These are phyloP conservation scores for Puccinia coronata DNA, from an alignment of 1,284 basidiomycete genomes.

Conservation along the genomic window DNA sequence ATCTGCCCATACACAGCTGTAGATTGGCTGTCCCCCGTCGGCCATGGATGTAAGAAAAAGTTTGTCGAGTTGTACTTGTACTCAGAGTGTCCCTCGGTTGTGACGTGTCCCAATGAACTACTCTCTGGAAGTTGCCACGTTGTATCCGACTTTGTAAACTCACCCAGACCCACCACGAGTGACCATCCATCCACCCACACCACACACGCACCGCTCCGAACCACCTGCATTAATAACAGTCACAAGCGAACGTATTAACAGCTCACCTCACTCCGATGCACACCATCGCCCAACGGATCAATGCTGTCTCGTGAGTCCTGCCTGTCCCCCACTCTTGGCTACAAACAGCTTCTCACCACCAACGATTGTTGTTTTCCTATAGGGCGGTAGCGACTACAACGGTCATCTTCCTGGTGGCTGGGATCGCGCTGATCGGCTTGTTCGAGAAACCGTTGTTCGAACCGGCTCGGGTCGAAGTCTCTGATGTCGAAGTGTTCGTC, in stretches of 20 bases:
- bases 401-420: constrained; percentile 11
- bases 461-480: constrained; percentile 44
- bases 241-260: background rate
- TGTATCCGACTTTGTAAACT: background rate
- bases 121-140: too few relatives aligned
- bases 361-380: background rate
- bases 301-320: constrained; percentile 40
- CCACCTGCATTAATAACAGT: background rate
- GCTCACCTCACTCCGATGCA: background rate
- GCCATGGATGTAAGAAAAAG: too few relatives aligned
- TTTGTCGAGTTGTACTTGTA: too few relatives aligned
- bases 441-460: constrained; percentile 25
- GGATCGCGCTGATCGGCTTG: constrained; percentile 23
- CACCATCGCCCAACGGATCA: constrained; percentile 36
- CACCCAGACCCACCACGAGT: too few relatives aligned
- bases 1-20: too few relatives aligned
- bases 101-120: too few relatives aligned
- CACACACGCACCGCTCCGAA: background rate
- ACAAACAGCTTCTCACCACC: background rate
- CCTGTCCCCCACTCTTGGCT: background rate
- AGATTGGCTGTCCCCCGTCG: too few relatives aligned
- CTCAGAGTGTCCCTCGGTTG: too few relatives aligned
- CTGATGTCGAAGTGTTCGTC: constrained; percentile 45
- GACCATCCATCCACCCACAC: background rate
- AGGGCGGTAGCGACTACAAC: constrained; percentile 35